Evolutionary conservation across 2,329 filamentous ascomycete genomes (phyloP).

Genomic region (Penicillium sp.): DNA sequence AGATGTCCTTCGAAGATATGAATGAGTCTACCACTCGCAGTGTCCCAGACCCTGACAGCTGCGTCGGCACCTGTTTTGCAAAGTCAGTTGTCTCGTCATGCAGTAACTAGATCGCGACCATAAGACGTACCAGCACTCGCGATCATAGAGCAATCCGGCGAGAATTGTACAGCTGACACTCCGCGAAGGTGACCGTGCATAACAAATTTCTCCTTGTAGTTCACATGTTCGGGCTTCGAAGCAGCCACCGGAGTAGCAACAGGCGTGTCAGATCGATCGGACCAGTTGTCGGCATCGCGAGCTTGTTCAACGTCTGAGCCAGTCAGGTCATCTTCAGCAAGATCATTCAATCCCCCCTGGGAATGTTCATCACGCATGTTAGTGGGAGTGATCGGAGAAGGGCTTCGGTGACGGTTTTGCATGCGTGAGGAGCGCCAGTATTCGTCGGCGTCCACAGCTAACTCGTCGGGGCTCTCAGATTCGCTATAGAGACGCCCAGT

Average conservation of each 20-base stretch:
- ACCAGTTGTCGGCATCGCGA: conserved; percentile 18
- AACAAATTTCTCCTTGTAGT: conserved; percentile 68
- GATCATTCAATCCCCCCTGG: conserved; percentile 14
- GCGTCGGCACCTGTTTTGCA: conserved; percentile 67
- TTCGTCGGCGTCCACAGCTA: conserved; percentile 38
- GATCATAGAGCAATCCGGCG: conserved; percentile 84
- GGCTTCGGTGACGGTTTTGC: conserved; percentile 24
- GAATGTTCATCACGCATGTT: conserved; percentile 13
- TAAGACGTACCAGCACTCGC: conserved; percentile 68
- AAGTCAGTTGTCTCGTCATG: not conserved
- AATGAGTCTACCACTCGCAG: conserved; percentile 70
- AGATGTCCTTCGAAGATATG: conserved; percentile 92
- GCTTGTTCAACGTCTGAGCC: conserved; percentile 13
- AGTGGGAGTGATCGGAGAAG: conserved; percentile 20
- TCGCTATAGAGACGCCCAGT: conserved; percentile 29
- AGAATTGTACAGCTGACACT: conserved; percentile 84
- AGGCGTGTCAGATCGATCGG: conserved; percentile 35
- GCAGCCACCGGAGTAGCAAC: conserved; percentile 41
- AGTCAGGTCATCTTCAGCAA: conserved; percentile 21
- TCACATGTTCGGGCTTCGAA: conserved; percentile 56
- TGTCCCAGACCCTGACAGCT: conserved; percentile 89
- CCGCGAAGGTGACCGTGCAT: conserved; percentile 75
- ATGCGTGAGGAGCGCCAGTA: conserved; percentile 34
- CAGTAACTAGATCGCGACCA: not conserved
- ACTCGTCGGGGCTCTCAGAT: conserved; percentile 49